phyloP scores from a whole-genome alignment of 2,329 filamentous ascomycete species.

The Hypoxylon sp. region DNA sequence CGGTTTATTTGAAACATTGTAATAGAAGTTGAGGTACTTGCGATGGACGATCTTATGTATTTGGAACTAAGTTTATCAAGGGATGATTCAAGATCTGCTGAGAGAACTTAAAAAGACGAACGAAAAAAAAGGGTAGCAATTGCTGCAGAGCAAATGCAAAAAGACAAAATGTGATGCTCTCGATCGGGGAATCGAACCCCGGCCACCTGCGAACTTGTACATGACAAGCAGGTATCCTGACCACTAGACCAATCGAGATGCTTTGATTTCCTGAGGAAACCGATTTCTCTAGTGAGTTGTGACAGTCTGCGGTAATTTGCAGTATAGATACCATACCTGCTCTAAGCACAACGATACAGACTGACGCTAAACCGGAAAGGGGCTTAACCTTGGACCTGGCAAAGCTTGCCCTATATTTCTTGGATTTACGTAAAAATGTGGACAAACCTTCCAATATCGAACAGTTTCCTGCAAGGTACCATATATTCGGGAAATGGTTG shows the following conservation, averaged over 20 bases:
- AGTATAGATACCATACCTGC: not conserved
- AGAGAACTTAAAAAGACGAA: no score
- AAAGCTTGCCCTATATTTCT: not conserved
- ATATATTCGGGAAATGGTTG: not conserved
- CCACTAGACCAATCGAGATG: slow-evolving; percentile 47
- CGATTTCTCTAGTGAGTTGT: slow-evolving; percentile 18
- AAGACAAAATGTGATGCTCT: slow-evolving; percentile 44
- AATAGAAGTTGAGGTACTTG: not conserved
- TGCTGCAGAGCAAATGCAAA: not conserved
- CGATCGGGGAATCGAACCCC: slow-evolving; percentile 57
- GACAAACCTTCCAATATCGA: not conserved
- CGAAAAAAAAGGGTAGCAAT: no score
- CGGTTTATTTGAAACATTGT: slow-evolving; percentile 3
- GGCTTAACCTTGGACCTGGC: not conserved
- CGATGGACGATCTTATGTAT: no score
- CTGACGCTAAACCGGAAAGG: not conserved
- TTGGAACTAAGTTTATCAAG: not conserved
- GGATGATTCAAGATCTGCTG: no score
- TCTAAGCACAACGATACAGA: no score
- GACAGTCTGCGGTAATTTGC: not conserved
- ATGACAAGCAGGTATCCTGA: slow-evolving; percentile 47
- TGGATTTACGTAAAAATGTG: not conserved
- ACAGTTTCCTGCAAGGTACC: not conserved
- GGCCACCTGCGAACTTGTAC: slow-evolving; percentile 50
- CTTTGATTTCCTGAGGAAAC: slow-evolving; percentile 21